Evolutionary conservation across 1,139 yeast species (phyloP).

Genomic region (Pneumocystis wakefieldiae): DNA sequence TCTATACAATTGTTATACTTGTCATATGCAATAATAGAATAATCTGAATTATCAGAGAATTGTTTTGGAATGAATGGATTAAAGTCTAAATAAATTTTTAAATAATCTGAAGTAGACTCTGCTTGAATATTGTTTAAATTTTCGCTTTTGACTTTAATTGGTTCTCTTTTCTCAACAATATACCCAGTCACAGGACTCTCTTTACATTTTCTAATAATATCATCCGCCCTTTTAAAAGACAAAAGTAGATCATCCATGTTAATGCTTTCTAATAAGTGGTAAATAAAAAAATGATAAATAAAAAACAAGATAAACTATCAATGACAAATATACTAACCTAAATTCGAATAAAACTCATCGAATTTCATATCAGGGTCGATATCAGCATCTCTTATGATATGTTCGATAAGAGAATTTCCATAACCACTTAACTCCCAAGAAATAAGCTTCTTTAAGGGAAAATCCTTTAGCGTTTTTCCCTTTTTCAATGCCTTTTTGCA

Average conservation of each 20-base stretch:
- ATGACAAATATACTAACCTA: conserved; percentile 20
- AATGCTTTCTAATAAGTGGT: conserved; percentile 1
- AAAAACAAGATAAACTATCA: conserved; percentile 18
- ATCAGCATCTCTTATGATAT: conserved; percentile 21
- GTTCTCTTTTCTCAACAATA: conserved; percentile 41
- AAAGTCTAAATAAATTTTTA: conserved; percentile 53
- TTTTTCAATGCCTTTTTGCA: conserved; percentile 27
- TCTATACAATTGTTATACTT: conserved; percentile 78
- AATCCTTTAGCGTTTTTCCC: conserved; percentile 42
- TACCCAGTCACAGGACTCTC: conserved; percentile 37
- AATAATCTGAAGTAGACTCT: conserved; percentile 27
- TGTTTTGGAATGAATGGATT: conserved; percentile 65
- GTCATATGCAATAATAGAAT: conserved; percentile 27
- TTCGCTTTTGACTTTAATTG: conserved; percentile 27
- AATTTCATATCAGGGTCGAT: conserved; percentile 25
- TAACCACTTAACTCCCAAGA: conserved; percentile 58
- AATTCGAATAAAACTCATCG: conserved; percentile 30
- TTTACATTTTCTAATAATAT: conserved; percentile 21
- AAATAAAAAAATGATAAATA: conserved; percentile 12
- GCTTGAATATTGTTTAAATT: conserved; percentile 28
- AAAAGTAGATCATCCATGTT: conserved; percentile 22
- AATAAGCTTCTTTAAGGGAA: conserved; percentile 45
- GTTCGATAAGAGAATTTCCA: conserved; percentile 63
- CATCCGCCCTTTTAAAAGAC: conserved; percentile 39
- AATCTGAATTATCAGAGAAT: conserved; percentile 20